These are phyloP conservation scores for Pisolithus albus DNA, from an alignment of 768 basidiomycete species.

Conservation along the genomic window DNA sequence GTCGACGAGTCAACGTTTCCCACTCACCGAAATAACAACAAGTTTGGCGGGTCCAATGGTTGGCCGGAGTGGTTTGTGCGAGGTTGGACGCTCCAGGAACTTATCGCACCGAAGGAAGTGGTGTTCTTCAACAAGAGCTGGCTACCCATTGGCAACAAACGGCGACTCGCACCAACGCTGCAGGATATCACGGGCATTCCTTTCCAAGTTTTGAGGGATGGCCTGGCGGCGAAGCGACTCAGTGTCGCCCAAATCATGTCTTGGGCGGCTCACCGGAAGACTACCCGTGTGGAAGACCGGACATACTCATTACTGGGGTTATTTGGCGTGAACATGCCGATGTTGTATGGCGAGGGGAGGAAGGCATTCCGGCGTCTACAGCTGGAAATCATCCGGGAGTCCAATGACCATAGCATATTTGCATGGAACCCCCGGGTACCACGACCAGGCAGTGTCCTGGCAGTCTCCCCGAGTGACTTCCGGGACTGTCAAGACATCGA, in stretches of 20 bases:
- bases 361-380: slow-evolving; percentile 14
- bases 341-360: slow-evolving; percentile 5
- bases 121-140: slow-evolving; percentile 12
- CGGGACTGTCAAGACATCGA: not conserved
- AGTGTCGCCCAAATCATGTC: slow-evolving; percentile 7
- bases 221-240: not conserved
- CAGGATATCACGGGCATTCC: not conserved
- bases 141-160: slow-evolving; percentile 1
- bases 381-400: slow-evolving; percentile 6
- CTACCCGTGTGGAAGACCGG: slow-evolving; percentile 11
- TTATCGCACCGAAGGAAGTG: slow-evolving; percentile 11
- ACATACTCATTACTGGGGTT: not conserved
- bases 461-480: not conserved
- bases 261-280: slow-evolving; percentile 14
- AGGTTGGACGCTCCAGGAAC: slow-evolving; percentile 11
- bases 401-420: slow-evolving; percentile 9
- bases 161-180: not conserved
- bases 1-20: not conserved
- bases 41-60: not conserved
- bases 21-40: too few relatives aligned
- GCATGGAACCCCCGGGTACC: slow-evolving; percentile 1
- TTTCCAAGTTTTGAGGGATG: slow-evolving; percentile 1
- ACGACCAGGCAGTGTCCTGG: not conserved
- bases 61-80: slow-evolving; percentile 12
- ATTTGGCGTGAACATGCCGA: too few relatives aligned